Base-by-base conservation (phyloP, 2,329 filamentous ascomycete species). In the Sphaceloma murrayae region DNA sequence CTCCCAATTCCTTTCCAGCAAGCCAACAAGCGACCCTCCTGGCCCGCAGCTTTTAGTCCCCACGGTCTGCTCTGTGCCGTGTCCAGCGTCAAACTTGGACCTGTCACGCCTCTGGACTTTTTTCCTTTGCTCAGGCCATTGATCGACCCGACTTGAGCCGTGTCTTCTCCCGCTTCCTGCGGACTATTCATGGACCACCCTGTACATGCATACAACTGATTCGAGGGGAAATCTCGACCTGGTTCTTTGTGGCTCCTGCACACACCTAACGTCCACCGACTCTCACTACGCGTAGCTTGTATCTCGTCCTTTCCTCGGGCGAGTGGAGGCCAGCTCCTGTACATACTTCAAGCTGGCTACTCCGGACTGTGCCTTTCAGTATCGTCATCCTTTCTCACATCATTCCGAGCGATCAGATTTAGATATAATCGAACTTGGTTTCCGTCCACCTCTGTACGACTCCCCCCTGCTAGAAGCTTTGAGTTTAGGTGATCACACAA, bases 311-410 rank as follows among this genome's bases (percentile, higher is more conserved):
- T n/a, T n/a, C n/a, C n/a, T n/a, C n/a, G n/a, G n/a, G n/a, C n/a
- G n/a, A n/a, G n/a, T n/a, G n/a, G n/a, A n/a, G n/a, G n/a, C n/a
- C n/a, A n/a, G n/a, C n/a, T n/a, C 18, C 21, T 38, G 34, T 26
- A 33, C 48, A 50, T 36, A 46, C 38, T 32, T 46, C 48, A 52
- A 31, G 38, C 45, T 52, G 51, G 51, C 51, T 46, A 43, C 46
- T 22, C 45, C 48, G 36, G 47, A 48, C 31, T 46, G 51, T 38
- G 46, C 49, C 8, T 34, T 46, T 33, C 45, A 46, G 30, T 46
- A 44, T 34, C 43, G 34, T 43, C 42, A 51, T 34, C 36, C 42
- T 46, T 48, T 50, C 22, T 19, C 45, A 18, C 29, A 45, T 21
- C 39, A 48, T 32, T 46, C 46, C 19, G 46, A 39, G 16, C 48